These are phyloP conservation scores for Hemisphaericaspora nanyangensis DNA, from an alignment of 805 yeast species.

Conservation along the genomic window DNA sequence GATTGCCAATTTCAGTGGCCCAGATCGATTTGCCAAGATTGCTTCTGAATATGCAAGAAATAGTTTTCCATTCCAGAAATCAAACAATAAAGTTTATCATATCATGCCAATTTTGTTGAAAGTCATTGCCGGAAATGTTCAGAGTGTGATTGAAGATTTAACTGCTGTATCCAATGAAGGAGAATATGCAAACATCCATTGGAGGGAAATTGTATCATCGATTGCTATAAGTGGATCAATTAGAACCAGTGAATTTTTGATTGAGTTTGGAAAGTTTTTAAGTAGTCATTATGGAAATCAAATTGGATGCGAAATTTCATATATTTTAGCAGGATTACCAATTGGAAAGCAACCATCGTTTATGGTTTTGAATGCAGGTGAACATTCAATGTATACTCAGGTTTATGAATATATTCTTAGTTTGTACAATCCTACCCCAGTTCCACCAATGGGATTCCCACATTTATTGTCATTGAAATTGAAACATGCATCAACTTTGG, in stretches of 20 bases:
- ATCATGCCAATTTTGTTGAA: slow-evolving; percentile 57
- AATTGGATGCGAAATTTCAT: slow-evolving; percentile 43
- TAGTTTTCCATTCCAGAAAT: slow-evolving; percentile 38
- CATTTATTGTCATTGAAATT: slow-evolving; percentile 60
- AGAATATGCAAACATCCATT: slow-evolving; percentile 48
- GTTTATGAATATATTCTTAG: slow-evolving; percentile 56
- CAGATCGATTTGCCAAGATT: slow-evolving; percentile 53
- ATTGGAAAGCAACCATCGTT: slow-evolving; percentile 14
- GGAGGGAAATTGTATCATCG: slow-evolving; percentile 46
- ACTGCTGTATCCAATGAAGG: slow-evolving; percentile 37
- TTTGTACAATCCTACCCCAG: slow-evolving; percentile 17
- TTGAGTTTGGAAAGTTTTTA: slow-evolving; percentile 51
- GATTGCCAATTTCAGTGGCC: slow-evolving; percentile 63
- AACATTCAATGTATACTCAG: slow-evolving; percentile 52
- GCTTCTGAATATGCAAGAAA: slow-evolving; percentile 55
- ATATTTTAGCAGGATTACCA: slow-evolving; percentile 45
- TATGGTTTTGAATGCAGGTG: slow-evolving; percentile 16
- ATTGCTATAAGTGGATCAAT: slow-evolving; percentile 30
- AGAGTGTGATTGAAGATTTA: slow-evolving; percentile 49
- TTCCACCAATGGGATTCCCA: slow-evolving; percentile 40
- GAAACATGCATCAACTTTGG: slow-evolving; percentile 62
- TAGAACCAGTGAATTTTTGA: slow-evolving; percentile 36
- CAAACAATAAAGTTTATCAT: slow-evolving; percentile 37
- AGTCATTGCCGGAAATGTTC: slow-evolving; percentile 59
- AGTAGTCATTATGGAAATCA: slow-evolving; percentile 14